phyloP scores from a whole-genome alignment of 164 flowering plant species.

The Nymphaea colorata region DNA sequence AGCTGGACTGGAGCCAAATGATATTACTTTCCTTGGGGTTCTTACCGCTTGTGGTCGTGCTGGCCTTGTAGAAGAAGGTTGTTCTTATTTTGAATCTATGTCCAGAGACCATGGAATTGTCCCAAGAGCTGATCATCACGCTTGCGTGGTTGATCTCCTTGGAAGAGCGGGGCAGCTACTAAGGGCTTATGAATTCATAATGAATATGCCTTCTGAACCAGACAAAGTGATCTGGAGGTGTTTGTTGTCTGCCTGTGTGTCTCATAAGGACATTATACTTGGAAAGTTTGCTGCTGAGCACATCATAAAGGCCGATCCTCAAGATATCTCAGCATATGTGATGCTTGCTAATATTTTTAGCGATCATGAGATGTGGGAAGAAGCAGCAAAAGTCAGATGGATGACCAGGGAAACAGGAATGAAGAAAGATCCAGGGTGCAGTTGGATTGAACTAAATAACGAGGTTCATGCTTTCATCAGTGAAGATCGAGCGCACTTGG shows the following conservation, averaged over 20 bases:
- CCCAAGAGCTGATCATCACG: constrained; percentile 28
- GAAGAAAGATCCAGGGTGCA: constrained; percentile 36
- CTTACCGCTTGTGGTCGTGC: constrained; percentile 31
- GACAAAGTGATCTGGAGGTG: constrained; percentile 36
- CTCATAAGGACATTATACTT: constrained; percentile 18
- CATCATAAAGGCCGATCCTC: constrained; percentile 25
- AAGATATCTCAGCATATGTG: constrained; percentile 30
- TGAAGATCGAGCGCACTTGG: constrained; percentile 8
- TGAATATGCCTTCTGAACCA: constrained; percentile 10
- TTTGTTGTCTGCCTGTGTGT: constrained; percentile 28
- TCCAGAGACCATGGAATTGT: constrained; percentile 16
- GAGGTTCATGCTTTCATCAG: constrained; percentile 15
- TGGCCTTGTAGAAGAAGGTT: constrained; percentile 29
- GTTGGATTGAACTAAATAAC: constrained; percentile 33
- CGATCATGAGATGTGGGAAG: constrained; percentile 32
- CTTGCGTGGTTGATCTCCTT: constrained; percentile 34
- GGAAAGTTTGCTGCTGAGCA: constrained; percentile 27
- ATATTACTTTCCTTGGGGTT: constrained; percentile 32
- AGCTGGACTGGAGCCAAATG: constrained; percentile 23
- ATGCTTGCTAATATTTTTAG: constrained; percentile 33
- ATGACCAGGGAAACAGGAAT: constrained; percentile 23
- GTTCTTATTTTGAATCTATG: constrained; percentile 19
- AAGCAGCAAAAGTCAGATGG: constrained; percentile 20
- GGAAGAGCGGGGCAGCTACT: constrained; percentile 23
- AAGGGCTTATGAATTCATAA: constrained; percentile 25